Evolutionary conservation across 352 stramenopile species (phyloP).

Genomic region (Stephanocyclus meneghinianus): DNA sequence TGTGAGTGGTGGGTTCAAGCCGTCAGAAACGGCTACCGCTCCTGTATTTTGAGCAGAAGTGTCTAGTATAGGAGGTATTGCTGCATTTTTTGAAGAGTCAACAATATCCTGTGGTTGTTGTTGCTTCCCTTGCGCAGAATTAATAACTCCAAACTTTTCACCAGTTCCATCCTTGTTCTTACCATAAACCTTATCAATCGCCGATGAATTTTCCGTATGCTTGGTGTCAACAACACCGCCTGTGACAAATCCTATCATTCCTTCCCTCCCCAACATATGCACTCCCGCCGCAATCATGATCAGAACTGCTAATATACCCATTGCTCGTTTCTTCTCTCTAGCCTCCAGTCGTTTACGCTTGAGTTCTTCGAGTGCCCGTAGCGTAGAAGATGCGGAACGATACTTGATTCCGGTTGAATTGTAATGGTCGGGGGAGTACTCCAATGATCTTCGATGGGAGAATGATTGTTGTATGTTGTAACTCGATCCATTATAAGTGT

Average conservation of each 20-base stretch:
- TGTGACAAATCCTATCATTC: not conserved
- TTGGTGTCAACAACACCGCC: not conserved
- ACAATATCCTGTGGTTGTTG: not conserved
- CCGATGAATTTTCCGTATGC: not conserved
- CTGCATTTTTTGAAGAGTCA: not conserved
- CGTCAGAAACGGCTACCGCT: too few relatives aligned
- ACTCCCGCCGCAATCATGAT: slow-evolving; percentile 22
- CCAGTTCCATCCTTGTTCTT: not conserved
- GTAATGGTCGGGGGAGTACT: slow-evolving; percentile 1
- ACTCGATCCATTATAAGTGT: not conserved
- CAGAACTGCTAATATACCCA: slow-evolving; percentile 24
- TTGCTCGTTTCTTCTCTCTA: slow-evolving; percentile 28
- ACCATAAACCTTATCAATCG: slow-evolving; percentile 23
- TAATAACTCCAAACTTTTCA: too few relatives aligned
- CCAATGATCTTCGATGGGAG: not conserved
- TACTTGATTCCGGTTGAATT: slow-evolving; percentile 18
- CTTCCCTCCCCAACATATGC: slow-evolving; percentile 16
- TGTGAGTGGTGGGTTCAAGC: not conserved
- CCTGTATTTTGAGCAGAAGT: not conserved
- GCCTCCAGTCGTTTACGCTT: slow-evolving; percentile 20
- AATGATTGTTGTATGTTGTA: not conserved
- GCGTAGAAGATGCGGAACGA: slow-evolving; percentile 21
- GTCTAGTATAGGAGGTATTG: not conserved
- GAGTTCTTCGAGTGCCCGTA: slow-evolving; percentile 38
- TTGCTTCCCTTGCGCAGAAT: not conserved